These are phyloP conservation scores for Tuber calosporum DNA, from an alignment of 495 filamentous ascomycete genomes.

Conservation along the genomic window DNA sequence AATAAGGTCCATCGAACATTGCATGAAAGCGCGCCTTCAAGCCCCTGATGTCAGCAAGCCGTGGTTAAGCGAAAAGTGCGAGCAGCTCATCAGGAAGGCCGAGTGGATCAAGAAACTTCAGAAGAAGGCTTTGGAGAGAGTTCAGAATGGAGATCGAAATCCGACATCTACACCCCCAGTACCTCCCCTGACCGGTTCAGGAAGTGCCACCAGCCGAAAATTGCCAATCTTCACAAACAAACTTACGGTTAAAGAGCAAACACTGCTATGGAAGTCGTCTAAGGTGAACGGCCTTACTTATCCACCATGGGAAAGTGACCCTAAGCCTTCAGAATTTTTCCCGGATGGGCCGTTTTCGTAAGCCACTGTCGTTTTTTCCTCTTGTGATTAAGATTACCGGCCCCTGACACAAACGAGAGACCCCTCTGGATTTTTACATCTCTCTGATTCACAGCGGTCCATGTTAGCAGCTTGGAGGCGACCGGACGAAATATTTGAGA, in stretches of 20 bases:
- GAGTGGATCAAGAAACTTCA: conserved; percentile 60
- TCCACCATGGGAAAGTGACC: conserved; percentile 66
- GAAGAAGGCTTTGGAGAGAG: conserved; percentile 16
- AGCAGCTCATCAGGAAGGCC: conserved; percentile 58
- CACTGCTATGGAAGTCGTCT: conserved; percentile 67
- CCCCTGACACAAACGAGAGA: conserved; percentile 53
- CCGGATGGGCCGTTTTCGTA: conserved; percentile 51
- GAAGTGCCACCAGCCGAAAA: not conserved
- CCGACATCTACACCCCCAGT: conserved; percentile 33
- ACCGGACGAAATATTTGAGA: conserved; percentile 51
- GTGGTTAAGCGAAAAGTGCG: conserved; percentile 57
- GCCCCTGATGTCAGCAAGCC: conserved; percentile 52
- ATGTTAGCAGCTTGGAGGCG: conserved; percentile 79
- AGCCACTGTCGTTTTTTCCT: conserved; percentile 41
- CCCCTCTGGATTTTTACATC: conserved; percentile 53
- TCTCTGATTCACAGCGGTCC: conserved; percentile 63
- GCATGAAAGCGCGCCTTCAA: conserved; percentile 63
- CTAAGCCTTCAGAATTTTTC: conserved; percentile 52
- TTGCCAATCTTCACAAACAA: conserved; percentile 53
- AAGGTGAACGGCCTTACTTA: conserved; percentile 73
- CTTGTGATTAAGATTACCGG: conserved; percentile 12
- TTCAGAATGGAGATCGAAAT: conserved; percentile 28
- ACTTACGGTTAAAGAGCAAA: conserved; percentile 65
- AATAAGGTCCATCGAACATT: conserved; percentile 66
- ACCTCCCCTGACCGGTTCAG: conserved; percentile 30